Percentiles rank a stretch among this genome's conserved stretches.
Conservation (phyloP, 306 rosid genomes). For the Dalbergia oliveri region DNA sequence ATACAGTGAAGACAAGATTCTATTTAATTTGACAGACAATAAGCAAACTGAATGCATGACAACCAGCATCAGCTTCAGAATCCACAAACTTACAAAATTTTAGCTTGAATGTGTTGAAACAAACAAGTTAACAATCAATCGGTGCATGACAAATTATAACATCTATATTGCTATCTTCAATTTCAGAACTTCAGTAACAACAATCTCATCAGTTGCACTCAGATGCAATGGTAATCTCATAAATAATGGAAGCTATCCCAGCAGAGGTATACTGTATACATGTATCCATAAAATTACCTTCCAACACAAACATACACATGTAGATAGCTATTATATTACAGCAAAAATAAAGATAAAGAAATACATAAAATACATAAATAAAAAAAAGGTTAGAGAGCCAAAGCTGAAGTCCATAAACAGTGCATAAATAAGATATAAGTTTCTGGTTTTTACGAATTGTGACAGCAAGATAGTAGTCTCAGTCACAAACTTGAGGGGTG, state of each 20-base stretch:
- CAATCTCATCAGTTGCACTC: slow-evolving; percentile 32
- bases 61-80: slow-evolving; percentile 28
- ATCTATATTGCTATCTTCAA: slow-evolving; percentile 30
- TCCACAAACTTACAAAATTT: slow-evolving; percentile 30
- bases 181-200: slow-evolving; percentile 6
- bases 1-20: slow-evolving; percentile 26
- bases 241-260: slow-evolving; percentile 37
- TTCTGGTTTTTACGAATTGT: slow-evolving; percentile 10
- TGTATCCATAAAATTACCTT: slow-evolving; percentile 9
- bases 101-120: slow-evolving; percentile 3
- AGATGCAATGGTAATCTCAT: slow-evolving; percentile 8
- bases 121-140: slow-evolving; percentile 25
- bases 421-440: slow-evolving; percentile 26
- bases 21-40: slow-evolving; percentile 22
- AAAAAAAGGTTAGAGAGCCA: slow-evolving; percentile 8
- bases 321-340: slow-evolving; percentile 16
- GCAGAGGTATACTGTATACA: slow-evolving; percentile 7
- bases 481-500: slow-evolving; percentile 35
- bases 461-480: slow-evolving; percentile 28
- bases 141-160: slow-evolving; percentile 19
- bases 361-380: slow-evolving; percentile 2
- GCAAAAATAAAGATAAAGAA: slow-evolving; percentile 8
- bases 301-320: background rate
- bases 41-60: background rate
- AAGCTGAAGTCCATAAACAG: slow-evolving; percentile 27